Percentiles rank a stretch among this genome's conserved stretches.
phyloP scores from a whole-genome alignment of 2,329 filamentous ascomycete species.

The Aspergillus aculeatinus region DNA sequence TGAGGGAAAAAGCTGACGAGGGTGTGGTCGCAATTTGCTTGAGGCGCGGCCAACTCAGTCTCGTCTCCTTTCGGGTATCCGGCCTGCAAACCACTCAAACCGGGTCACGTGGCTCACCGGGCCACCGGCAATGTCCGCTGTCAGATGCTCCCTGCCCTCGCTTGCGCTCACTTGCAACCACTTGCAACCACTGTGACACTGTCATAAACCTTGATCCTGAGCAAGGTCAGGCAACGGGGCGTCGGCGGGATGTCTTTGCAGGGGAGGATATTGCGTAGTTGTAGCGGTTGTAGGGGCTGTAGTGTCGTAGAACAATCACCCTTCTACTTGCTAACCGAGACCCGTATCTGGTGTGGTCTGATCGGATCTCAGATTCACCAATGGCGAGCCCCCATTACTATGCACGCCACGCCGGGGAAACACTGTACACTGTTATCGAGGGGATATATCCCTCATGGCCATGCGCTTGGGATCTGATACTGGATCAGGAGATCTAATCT shows the following conservation, averaged over 20 bases:
- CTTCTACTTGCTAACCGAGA: too few species aligned
- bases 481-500: background rate
- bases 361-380: background rate
- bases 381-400: background rate
- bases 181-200: background rate
- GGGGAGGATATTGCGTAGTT: background rate
- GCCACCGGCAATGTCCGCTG: background rate
- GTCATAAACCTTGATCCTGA: too few species aligned
- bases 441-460: background rate
- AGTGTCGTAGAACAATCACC: background rate
- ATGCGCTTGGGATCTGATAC: background rate
- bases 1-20: background rate
- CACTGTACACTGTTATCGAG: background rate
- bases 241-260: background rate
- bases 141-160: background rate
- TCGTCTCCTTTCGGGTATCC: background rate
- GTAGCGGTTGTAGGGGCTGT: background rate
- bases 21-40: background rate
- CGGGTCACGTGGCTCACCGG: background rate
- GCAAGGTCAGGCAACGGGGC: too few species aligned
- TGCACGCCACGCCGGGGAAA: background rate
- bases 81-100: background rate
- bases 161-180: too few species aligned
- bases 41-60: background rate
- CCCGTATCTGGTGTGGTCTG: background rate